Percentiles rank a stretch among this genome's conserved stretches.
Conservation (phyloP, 2,329 filamentous ascomycete genomes). For the Annulohypoxylon truncatum region DNA sequence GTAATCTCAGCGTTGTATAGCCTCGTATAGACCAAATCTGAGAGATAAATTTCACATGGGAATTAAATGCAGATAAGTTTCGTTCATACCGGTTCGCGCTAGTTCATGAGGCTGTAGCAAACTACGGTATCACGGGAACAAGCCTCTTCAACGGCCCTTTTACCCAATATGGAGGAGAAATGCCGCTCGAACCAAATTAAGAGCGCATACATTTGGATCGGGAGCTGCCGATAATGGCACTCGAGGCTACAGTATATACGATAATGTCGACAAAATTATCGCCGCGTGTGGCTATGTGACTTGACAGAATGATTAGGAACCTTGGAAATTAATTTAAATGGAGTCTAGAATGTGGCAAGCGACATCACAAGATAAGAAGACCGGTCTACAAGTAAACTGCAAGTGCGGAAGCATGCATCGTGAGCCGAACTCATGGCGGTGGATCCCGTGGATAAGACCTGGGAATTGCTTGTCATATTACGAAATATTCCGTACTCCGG, state of each 20-base stretch:
- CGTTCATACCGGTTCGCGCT: not conserved
- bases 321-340: conserved; percentile 3
- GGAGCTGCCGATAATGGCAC: conserved; percentile 23
- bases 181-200: not conserved
- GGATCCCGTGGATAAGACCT: not conserved
- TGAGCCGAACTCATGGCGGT: conserved; percentile 1
- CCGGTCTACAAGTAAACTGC: not conserved
- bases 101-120: not conserved
- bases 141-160: not conserved
- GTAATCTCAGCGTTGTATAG: not conserved
- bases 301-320: not conserved
- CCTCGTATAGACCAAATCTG: not conserved
- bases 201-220: conserved; percentile 2
- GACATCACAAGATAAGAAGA: conserved; percentile 5
- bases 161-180: not conserved
- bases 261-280: not conserved
- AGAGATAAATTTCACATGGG: not conserved
- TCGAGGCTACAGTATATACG: conserved; percentile 11
- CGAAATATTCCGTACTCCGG: conserved; percentile 19
- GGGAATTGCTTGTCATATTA: not conserved
- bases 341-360: conserved; percentile 16
- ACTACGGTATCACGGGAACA: not conserved
- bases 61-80: not conserved
- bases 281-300: conserved; percentile 21
- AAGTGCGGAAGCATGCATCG: conserved; percentile 6